These are phyloP conservation scores for Inonotus obliquus DNA, from an alignment of 1,284 basidiomycete genomes.

Conservation along the genomic window DNA sequence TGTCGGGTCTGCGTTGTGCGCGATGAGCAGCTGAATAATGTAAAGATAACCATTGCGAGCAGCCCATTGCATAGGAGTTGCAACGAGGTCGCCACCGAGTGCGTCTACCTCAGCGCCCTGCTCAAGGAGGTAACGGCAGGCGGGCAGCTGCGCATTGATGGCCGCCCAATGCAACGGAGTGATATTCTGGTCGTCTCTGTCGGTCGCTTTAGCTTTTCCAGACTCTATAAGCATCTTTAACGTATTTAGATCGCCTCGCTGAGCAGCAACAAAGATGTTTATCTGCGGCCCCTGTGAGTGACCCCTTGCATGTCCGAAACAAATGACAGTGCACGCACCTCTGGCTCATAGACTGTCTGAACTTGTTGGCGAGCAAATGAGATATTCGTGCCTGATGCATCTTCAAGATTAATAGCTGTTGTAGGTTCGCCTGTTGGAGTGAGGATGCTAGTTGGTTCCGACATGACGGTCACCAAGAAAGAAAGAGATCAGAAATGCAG, in stretches of 20 bases:
- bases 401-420: conserved; percentile 28
- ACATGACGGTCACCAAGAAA: conserved; percentile 6
- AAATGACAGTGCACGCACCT: conserved; percentile 25
- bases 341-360: conserved; percentile 29
- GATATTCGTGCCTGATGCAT: conserved; percentile 28
- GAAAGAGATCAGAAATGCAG: background rate
- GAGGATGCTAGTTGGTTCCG: conserved; percentile 13
- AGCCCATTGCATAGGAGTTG: conserved; percentile 97
- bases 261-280: conserved; percentile 82
- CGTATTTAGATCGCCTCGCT: conserved; percentile 76
- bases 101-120: conserved; percentile 96
- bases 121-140: conserved; percentile 80
- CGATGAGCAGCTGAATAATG: conserved; percentile 86
- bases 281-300: conserved; percentile 22
- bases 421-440: conserved; percentile 26
- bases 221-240: conserved; percentile 71
- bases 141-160: conserved; percentile 83
- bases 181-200: conserved; percentile 87
- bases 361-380: conserved; percentile 24
- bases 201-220: conserved; percentile 69
- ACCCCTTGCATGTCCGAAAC: background rate
- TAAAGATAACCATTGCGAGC: conserved; percentile 95
- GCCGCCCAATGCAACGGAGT: conserved; percentile 97
- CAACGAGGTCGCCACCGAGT: conserved; percentile 90
- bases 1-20: conserved; percentile 88